A percentile compares a stretch with the other conserved stretches of the same genome.
Evolutionary conservation across 139 green algal genomes (phyloP).

Genomic region (Chlorella ohadii): DNA sequence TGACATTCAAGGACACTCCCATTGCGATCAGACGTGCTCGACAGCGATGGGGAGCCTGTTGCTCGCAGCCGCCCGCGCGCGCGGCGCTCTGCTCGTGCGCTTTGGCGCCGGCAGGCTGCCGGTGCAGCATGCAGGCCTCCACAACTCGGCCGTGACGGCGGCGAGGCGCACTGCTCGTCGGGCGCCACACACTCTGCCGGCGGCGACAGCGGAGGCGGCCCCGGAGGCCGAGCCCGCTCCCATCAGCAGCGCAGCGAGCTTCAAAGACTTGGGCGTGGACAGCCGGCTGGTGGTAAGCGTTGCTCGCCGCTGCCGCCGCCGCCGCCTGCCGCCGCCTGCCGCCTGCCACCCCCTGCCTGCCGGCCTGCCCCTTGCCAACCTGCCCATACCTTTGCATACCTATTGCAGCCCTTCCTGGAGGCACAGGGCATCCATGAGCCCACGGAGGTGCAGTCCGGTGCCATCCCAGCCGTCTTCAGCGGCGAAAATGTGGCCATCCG

Average conservation of each 20-base stretch:
- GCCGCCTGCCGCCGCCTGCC: background rate
- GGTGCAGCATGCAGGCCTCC: background rate
- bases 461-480: slow-evolving; percentile 71
- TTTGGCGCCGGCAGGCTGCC: slow-evolving; percentile 1
- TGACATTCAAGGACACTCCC: background rate
- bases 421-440: slow-evolving; percentile 64
- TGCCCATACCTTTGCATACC: background rate
- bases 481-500: slow-evolving; percentile 83
- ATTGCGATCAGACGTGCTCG: background rate
- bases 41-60: background rate
- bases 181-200: background rate
- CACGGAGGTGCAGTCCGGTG: slow-evolving; percentile 75
- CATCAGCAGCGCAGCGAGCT: background rate
- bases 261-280: slow-evolving; percentile 40
- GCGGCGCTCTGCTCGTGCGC: slow-evolving; percentile 3
- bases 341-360: background rate
- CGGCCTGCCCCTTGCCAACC: background rate
- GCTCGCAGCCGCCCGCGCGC: background rate
- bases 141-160: background rate
- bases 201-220: background rate
- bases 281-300: slow-evolving; percentile 32
- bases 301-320: background rate
- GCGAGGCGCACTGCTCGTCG: background rate
- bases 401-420: slow-evolving; percentile 55
- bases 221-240: background rate